These are phyloP conservation scores for Epichloe bromicola DNA, from an alignment of 2,329 filamentous ascomycete genomes.

Conservation along the genomic window DNA sequence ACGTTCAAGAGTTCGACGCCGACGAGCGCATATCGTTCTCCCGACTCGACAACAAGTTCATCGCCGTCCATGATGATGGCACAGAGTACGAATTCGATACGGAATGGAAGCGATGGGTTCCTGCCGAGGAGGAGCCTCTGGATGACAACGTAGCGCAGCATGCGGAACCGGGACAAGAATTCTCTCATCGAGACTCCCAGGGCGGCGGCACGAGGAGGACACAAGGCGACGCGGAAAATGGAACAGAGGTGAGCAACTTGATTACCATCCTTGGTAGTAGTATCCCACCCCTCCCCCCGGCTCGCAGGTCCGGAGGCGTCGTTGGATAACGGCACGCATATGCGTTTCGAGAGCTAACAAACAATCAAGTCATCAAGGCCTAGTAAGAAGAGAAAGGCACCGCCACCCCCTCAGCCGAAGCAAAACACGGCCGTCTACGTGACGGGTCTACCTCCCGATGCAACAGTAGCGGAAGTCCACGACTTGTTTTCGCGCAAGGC, in stretches of 20 bases:
- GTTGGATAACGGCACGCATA: no score
- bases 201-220: constrained; percentile 24
- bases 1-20: constrained; percentile 55
- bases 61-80: constrained; percentile 74
- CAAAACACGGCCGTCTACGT: constrained; percentile 90
- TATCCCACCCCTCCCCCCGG: no score
- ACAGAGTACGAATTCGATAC: constrained; percentile 75
- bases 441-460: constrained; percentile 72
- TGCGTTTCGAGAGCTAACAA: neutral
- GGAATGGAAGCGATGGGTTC: constrained; percentile 61
- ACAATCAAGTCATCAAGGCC: constrained; percentile 16
- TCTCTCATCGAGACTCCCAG: neutral
- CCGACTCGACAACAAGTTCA: constrained; percentile 67
- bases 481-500: constrained; percentile 72
- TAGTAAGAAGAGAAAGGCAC: constrained; percentile 32
- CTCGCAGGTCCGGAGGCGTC: no score
- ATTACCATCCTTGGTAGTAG: neutral
- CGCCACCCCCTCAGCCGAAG: constrained; percentile 31
- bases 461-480: constrained; percentile 66
- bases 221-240: constrained; percentile 25
- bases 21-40: constrained; percentile 82
- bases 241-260: constrained; percentile 29
- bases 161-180: neutral
- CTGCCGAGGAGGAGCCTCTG: constrained; percentile 37
- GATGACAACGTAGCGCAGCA: constrained; percentile 14